These are phyloP conservation scores for Viridothelium virens DNA, from an alignment of 495 filamentous ascomycete species.

Conservation along the genomic window DNA sequence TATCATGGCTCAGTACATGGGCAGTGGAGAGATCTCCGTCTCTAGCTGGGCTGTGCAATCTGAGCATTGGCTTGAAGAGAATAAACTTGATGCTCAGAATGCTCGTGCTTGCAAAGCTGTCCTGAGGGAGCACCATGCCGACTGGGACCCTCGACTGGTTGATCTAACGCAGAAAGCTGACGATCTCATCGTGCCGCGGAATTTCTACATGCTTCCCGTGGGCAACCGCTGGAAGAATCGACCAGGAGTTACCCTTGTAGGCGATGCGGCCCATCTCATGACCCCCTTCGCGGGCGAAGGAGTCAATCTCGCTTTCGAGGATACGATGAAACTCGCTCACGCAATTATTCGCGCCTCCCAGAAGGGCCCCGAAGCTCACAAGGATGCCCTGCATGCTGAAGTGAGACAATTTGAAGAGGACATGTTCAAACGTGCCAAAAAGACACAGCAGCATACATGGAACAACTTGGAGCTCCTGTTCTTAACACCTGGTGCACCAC, in stretches of 20 bases:
- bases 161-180: slow-evolving; percentile 14
- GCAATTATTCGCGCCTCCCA: slow-evolving; percentile 19
- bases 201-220: slow-evolving; percentile 48
- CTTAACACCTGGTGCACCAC: slow-evolving; percentile 24
- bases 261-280: slow-evolving; percentile 58
- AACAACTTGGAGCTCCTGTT: slow-evolving; percentile 28
- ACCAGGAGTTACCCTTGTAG: slow-evolving; percentile 46
- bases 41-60: slow-evolving; percentile 29
- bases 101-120: slow-evolving; percentile 13
- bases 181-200: slow-evolving; percentile 19
- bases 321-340: slow-evolving; percentile 46
- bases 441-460: slow-evolving; percentile 23
- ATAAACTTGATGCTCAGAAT: slow-evolving; percentile 28
- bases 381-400: slow-evolving; percentile 16
- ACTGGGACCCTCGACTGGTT: slow-evolving; percentile 16
- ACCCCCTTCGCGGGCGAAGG: slow-evolving; percentile 56
- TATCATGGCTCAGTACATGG: slow-evolving; percentile 38
- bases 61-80: slow-evolving; percentile 37
- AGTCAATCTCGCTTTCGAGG: slow-evolving; percentile 52
- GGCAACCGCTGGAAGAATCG: slow-evolving; percentile 43
- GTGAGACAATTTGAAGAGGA: slow-evolving; percentile 25
- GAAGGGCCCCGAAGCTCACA: background rate
- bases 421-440: slow-evolving; percentile 22
- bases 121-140: slow-evolving; percentile 14
- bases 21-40: slow-evolving; percentile 38